Percentiles rank a stretch among this genome's conserved stretches.
Conservation (phyloP, 352 stramenopile genomes). For the Pythium coloratum region DNA sequence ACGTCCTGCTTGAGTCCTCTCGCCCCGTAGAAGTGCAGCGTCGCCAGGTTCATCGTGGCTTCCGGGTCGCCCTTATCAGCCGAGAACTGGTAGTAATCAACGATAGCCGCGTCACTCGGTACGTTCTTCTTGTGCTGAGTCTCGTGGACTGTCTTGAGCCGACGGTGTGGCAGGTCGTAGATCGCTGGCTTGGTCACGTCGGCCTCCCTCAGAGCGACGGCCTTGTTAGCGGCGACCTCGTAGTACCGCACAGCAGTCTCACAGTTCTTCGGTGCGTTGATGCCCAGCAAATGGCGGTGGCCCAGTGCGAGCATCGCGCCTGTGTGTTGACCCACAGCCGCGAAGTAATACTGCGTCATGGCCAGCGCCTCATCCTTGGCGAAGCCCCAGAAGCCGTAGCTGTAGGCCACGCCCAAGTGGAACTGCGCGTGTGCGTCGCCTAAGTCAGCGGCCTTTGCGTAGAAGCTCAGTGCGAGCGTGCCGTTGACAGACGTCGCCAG, state of each 20-base stretch:
- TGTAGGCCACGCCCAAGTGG: conserved; percentile 80
- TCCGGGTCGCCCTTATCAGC: conserved; percentile 86
- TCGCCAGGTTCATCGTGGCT: conserved; percentile 82
- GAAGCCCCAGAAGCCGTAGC: conserved; percentile 80
- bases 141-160: conserved; percentile 72
- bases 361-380: conserved; percentile 59
- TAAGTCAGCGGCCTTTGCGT: conserved; percentile 51
- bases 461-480: conserved; percentile 70
- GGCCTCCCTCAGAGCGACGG: conserved; percentile 58
- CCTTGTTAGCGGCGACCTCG: conserved; percentile 82
- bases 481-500: conserved; percentile 62
- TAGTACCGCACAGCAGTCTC: conserved; percentile 88
- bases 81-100: conserved; percentile 91
- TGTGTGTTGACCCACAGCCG: conserved; percentile 63
- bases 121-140: conserved; percentile 82
- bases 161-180: conserved; percentile 69
- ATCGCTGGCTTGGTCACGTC: conserved; percentile 60
- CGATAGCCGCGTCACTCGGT: conserved; percentile 69
- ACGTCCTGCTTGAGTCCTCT: conserved; percentile 75
- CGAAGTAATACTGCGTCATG: conserved; percentile 86
- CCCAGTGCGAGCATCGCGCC: conserved; percentile 77
- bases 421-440: conserved; percentile 78
- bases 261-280: conserved; percentile 78
- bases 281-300: conserved; percentile 72
- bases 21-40: conserved; percentile 83